Conservation (phyloP, 192 early-diverging fungal species). For the Backusella tuberculispora region DNA sequence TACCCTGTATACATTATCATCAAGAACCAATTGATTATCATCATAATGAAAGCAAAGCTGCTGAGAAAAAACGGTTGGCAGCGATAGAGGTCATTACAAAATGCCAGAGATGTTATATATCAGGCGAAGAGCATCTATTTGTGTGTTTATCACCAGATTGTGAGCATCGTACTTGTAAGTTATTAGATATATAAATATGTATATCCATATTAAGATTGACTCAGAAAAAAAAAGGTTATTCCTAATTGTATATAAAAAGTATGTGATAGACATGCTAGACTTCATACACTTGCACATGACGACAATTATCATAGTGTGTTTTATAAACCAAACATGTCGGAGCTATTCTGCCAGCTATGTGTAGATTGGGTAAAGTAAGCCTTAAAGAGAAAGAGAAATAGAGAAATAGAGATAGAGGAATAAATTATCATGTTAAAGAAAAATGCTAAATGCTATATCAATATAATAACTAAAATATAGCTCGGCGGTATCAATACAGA, state of each 20-base stretch:
- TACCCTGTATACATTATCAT: conserved; percentile 10
- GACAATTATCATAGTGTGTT: conserved; percentile 22
- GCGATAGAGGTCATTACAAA: not conserved
- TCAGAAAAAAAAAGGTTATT: not conserved
- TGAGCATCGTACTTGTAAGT: conserved; percentile 13
- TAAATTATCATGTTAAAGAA: not conserved
- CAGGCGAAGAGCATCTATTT: not conserved
- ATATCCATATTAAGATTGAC: not conserved
- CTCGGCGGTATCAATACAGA: conserved; percentile 16
- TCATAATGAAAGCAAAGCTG: too few relatives aligned
- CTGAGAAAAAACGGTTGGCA: too few relatives aligned
- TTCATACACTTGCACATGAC: not conserved
- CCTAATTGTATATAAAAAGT: conserved; percentile 14
- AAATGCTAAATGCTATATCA: not conserved
- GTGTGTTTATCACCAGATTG: conserved; percentile 11
- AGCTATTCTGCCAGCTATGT: conserved; percentile 29
- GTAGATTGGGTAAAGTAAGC: conserved; percentile 29
- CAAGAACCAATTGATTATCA: not conserved
- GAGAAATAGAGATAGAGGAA: too few relatives aligned
- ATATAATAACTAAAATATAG: conserved; percentile 6
- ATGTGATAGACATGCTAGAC: conserved; percentile 30
- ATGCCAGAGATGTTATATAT: not conserved
- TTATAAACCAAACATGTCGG: conserved; percentile 25
- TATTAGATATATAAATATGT: not conserved
- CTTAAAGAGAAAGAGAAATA: not conserved